Evolutionary conservation across 2,329 filamentous ascomycete genomes (phyloP), one percentile per base, ranked within the genome.

Genomic region (Alternaria arborescens): DNA sequence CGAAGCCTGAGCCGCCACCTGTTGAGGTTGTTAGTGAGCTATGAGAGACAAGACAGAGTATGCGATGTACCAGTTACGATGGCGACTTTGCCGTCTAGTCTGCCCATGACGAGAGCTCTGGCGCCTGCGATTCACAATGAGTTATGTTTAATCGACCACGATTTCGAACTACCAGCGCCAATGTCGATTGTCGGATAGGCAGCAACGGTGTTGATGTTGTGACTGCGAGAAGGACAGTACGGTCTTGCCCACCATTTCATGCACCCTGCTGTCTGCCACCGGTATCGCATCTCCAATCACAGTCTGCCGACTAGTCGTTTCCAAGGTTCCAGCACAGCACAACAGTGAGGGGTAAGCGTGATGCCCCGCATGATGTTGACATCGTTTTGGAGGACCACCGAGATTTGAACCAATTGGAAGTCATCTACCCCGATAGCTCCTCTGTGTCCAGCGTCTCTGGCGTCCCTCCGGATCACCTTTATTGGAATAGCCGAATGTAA

Each of bases 1-100:
- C 88, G 66, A 91, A 91, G 2, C 88, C 88, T 11, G 85, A 86
- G 3, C 86, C 87, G 8, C 82, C 88, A 48, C 88, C 86, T 61
- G 79, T 8, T 22, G 20, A n/a, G 24, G 16, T 24, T 34, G 51
- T 65, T 41, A 64, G 64, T 55, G 12, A 16, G 28, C 30, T 14
- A n/a, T 42, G 55, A 20, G 14, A 52, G 20, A 26, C 8, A 3
- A 66, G 60, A 30, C 36, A 26, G 60, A 38, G n/a, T 12, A 16
- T 26, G 68, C 68, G 57, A 24, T 43, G 51, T 74, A 77, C 82
- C 84, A 7, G 86, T 87, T 22, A 88, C 82, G 54, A 88, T 83
- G 55, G 85, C 85, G 8, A 87, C 84, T 72, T 86, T 87, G 66
- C 81, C 82, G 53, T 82, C 74, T 42, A 87, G 80, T 64, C 83